phyloP scores from a whole-genome alignment of 148 eudicot species.

The Fagopyrum esculentum region DNA sequence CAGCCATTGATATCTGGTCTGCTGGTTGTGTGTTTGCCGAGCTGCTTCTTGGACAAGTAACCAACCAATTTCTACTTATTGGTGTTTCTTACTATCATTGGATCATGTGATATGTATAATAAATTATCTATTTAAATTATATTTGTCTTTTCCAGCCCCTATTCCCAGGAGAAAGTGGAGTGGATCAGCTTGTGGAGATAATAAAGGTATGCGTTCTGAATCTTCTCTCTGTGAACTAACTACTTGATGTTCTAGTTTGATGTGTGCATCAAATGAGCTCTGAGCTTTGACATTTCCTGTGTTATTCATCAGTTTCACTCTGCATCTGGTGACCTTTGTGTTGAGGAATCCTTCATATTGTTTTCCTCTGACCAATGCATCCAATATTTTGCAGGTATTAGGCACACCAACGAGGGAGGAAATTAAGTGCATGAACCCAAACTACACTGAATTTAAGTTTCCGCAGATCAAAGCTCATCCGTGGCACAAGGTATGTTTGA shows the following conservation, averaged over 20 bases:
- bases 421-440: slow-evolving; percentile 94
- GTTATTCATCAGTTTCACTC: background rate
- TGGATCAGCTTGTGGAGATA: slow-evolving; percentile 93
- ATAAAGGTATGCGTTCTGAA: slow-evolving; percentile 49
- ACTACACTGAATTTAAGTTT: slow-evolving; percentile 90
- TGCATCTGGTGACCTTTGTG: background rate
- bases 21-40: slow-evolving; percentile 95
- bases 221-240: background rate
- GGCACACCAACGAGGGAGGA: slow-evolving; percentile 99
- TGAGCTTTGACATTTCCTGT: background rate
- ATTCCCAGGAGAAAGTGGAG: slow-evolving; percentile 93
- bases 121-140: background rate
- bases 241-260: background rate
- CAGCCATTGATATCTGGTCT: slow-evolving; percentile 86
- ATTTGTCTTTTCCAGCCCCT: slow-evolving; percentile 48
- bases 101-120: background rate
- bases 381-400: slow-evolving; percentile 42
- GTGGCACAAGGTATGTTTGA: slow-evolving; percentile 77
- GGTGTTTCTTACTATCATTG: background rate
- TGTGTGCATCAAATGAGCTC: background rate
- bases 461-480: slow-evolving; percentile 98
- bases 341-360: background rate
- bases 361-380: background rate
- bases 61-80: background rate
- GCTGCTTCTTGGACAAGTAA: slow-evolving; percentile 83